Evolutionary conservation across 1,139 yeast species (phyloP), one percentile per base, ranked within the genome.

Genomic region (Geotrichum phurueaensis): DNA sequence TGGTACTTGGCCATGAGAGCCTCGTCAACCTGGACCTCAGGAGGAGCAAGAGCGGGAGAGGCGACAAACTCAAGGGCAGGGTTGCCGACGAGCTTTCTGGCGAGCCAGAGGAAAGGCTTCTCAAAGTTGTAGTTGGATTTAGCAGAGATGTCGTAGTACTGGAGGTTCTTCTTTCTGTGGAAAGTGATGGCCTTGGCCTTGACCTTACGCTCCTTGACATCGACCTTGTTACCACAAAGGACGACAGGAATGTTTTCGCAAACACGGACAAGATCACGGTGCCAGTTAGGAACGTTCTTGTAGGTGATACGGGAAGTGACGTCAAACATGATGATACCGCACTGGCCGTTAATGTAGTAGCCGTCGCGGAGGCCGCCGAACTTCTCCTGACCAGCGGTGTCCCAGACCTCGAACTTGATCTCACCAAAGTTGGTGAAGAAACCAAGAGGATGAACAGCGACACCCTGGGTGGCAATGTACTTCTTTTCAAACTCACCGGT

Each of bases 251-350:
- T 94, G 85, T 94, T 94, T 81, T 95, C 99, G 82, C 99, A 95
- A 67, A 95, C 99, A 82, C 99, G 91, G 68, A 94, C 98, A 77
- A 95, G 85, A 79, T 95, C 99, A 65, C 80, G 75, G 86, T 94
- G 97, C 99, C 99, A 95, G 88, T 94, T 95, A 78, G 99, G 99
- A 76, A 95, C 99, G 79, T 95, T 95, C 84, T 94, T 95, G 83
- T 95, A 95, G 71, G 99, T 95, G 81, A 95, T 94, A 84, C 99
- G 91, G 60, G 98, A 91, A 65, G 99, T 95, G 67, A 95, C 99
- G 80, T 95, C 99, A 76, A 95, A 95, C 99, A 95, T 95, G 79
- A 95, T 95, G 81, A 95, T 94, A 81, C 98, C 99, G 84, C 99
- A 95, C 81, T 95, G 97, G 75, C 99, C 99, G 78, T 94, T 92